Percentiles rank a stretch among this genome's conserved stretches.
Conservation (phyloP, 352 stramenopile genomes). For the Phytophthora sp. region DNA sequence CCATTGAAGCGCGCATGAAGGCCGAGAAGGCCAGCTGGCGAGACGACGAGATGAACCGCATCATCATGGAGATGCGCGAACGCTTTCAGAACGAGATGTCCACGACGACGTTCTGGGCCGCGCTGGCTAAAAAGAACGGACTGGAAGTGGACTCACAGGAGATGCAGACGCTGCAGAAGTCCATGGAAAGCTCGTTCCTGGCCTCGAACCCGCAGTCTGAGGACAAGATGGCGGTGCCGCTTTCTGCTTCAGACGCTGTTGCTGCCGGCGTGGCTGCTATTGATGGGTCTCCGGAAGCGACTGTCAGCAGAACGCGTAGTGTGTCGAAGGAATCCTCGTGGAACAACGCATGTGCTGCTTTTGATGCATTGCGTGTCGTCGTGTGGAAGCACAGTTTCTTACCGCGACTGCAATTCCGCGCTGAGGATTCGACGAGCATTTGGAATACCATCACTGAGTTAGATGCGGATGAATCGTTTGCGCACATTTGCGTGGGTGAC, state of each 20-base stretch:
- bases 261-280: conserved; percentile 28
- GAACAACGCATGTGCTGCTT: conserved; percentile 83
- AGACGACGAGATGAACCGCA: conserved; percentile 91
- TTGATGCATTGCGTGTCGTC: conserved; percentile 79
- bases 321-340: conserved; percentile 81
- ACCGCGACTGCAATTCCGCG: conserved; percentile 65
- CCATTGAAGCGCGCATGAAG: conserved; percentile 85
- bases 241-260: conserved; percentile 18
- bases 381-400: conserved; percentile 91
- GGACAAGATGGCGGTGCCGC: conserved; percentile 56
- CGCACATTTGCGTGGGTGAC: conserved; percentile 73
- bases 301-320: conserved; percentile 42
- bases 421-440: conserved; percentile 46
- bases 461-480: conserved; percentile 83
- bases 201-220: conserved; percentile 74
- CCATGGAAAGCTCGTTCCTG: conserved; percentile 51
- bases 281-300: conserved; percentile 18
- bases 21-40: conserved; percentile 88
- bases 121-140: conserved; percentile 73
- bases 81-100: conserved; percentile 86
- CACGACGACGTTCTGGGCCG: conserved; percentile 61
- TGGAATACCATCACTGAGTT: conserved; percentile 76
- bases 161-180: conserved; percentile 55
- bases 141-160: conserved; percentile 44
- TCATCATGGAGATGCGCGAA: conserved; percentile 90